A percentile compares a stretch with the other conserved stretches of the same genome.
Conservation (phyloP, 805 yeast genomes). For the Ogataea trehalophila region DNA sequence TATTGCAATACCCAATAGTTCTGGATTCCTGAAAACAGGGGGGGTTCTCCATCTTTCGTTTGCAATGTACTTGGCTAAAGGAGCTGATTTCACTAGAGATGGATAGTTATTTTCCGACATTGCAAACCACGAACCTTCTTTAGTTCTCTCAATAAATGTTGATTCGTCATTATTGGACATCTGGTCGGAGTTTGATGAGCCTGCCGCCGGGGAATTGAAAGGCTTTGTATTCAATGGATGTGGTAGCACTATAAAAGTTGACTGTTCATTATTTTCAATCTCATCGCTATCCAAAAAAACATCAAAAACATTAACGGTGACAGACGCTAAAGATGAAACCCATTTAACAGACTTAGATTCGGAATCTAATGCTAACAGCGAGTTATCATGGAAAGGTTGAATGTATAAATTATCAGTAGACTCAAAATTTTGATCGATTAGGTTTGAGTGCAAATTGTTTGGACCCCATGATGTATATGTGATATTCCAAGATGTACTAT, state of each 20-base stretch:
- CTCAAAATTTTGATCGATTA: slow-evolving; percentile 43
- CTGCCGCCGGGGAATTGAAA: background rate
- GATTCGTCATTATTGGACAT: slow-evolving; percentile 25
- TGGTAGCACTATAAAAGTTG: slow-evolving; percentile 51
- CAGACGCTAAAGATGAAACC: slow-evolving; percentile 68
- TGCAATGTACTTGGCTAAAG: slow-evolving; percentile 58
- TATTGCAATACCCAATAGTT: slow-evolving; percentile 37
- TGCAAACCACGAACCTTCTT: slow-evolving; percentile 76
- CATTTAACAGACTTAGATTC: slow-evolving; percentile 70
- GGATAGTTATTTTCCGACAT: slow-evolving; percentile 76
- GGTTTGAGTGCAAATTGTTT: slow-evolving; percentile 64
- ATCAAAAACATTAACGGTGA: slow-evolving; percentile 78
- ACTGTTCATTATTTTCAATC: slow-evolving; percentile 8
- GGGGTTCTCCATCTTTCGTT: slow-evolving; percentile 40
- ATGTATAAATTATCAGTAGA: slow-evolving; percentile 73
- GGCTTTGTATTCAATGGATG: slow-evolving; percentile 50
- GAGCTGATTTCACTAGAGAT: slow-evolving; percentile 75
- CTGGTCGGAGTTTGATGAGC: background rate
- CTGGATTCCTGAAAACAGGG: slow-evolving; percentile 33
- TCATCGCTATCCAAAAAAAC: slow-evolving; percentile 37
- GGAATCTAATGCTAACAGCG: slow-evolving; percentile 70
- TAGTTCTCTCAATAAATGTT: slow-evolving; percentile 64
- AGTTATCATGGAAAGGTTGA: slow-evolving; percentile 78
- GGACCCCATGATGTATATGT: slow-evolving; percentile 90
- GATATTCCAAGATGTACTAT: slow-evolving; percentile 75